Evolutionary conservation across 2,329 filamentous ascomycete genomes (phyloP).

Genomic region (Grosmannia huntii): DNA sequence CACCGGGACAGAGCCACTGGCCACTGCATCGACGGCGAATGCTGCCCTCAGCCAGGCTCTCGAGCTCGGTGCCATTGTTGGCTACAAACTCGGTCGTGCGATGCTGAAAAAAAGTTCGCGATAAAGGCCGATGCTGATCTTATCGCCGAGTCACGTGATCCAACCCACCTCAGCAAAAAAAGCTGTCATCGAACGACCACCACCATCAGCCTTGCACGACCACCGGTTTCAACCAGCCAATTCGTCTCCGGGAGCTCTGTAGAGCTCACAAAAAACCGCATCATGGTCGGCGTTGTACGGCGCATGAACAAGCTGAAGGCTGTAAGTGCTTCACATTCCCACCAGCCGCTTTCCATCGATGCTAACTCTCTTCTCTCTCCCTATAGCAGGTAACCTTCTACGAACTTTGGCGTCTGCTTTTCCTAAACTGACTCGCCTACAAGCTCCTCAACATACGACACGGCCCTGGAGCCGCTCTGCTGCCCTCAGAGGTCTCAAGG

Average conservation of each 20-base stretch:
- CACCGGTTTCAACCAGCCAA: background rate
- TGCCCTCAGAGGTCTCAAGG: slow-evolving; percentile 63
- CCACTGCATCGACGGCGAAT: slow-evolving; percentile 7
- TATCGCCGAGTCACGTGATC: background rate
- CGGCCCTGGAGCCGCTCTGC: slow-evolving; percentile 70
- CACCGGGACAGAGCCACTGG: background rate
- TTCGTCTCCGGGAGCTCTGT: background rate
- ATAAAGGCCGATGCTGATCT: background rate
- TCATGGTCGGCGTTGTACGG: slow-evolving; percentile 37
- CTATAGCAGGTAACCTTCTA: slow-evolving; percentile 28
- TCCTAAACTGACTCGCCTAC: slow-evolving; percentile 2
- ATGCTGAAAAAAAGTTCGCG: too few species aligned
- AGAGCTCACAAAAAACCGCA: slow-evolving; percentile 7
- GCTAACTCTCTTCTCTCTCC: background rate
- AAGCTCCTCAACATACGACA: slow-evolving; percentile 64
- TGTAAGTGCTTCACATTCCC: slow-evolving; percentile 33
- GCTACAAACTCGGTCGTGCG: background rate
- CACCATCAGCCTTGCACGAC: background rate
- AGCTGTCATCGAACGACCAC: background rate
- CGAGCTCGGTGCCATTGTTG: slow-evolving; percentile 4
- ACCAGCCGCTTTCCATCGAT: background rate
- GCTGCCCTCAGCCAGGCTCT: slow-evolving; percentile 7
- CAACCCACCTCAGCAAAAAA: background rate
- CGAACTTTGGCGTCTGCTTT: background rate
- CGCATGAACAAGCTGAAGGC: slow-evolving; percentile 63